Evolutionary conservation across 2,329 filamentous ascomycete genomes (phyloP).

Genomic region (Venturia asperata): DNA sequence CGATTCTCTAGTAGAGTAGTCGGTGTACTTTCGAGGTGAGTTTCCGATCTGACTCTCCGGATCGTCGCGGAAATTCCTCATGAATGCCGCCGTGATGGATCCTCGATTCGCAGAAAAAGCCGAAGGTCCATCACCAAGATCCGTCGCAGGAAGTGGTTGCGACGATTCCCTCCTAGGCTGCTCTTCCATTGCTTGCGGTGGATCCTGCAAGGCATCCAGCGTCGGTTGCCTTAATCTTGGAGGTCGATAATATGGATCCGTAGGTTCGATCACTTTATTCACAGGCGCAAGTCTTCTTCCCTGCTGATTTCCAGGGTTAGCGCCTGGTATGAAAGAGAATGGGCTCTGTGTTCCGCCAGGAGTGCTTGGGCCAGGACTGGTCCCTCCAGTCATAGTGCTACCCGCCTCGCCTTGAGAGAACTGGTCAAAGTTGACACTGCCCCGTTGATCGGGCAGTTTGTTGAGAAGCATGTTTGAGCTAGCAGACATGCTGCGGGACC

Average conservation of each 20-base stretch:
- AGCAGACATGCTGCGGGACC: conserved; percentile 51
- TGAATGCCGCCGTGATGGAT: conserved; percentile 39
- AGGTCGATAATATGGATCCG: conserved; percentile 83
- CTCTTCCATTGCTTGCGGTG: conserved; percentile 14
- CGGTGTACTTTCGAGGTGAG: conserved; percentile 46
- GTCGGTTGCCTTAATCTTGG: conserved; percentile 65
- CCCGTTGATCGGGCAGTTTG: conserved; percentile 34
- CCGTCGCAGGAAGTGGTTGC: conserved; percentile 3
- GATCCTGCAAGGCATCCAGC: conserved; percentile 35
- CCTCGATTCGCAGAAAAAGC: conserved; percentile 31
- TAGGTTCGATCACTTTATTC: conserved; percentile 28
- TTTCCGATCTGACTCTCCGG: conserved; percentile 22
- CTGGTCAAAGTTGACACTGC: conserved; percentile 48
- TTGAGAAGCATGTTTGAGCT: conserved; percentile 57
- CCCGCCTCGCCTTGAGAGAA: conserved; percentile 36
- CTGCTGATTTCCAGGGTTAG: conserved; percentile 30
- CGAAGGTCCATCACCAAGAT: conserved; percentile 18
- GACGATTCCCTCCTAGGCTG: background rate
- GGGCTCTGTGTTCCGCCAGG: conserved; percentile 64
- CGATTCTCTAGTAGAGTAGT: conserved; percentile 90
- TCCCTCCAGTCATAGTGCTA: conserved; percentile 47
- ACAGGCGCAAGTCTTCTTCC: conserved; percentile 30
- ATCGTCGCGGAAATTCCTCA: conserved; percentile 42
- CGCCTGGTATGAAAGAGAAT: conserved; percentile 63
- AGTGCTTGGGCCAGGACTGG: conserved; percentile 60